phyloP scores from a whole-genome alignment of 306 rosid genomes.

The Dryas octopetala region DNA sequence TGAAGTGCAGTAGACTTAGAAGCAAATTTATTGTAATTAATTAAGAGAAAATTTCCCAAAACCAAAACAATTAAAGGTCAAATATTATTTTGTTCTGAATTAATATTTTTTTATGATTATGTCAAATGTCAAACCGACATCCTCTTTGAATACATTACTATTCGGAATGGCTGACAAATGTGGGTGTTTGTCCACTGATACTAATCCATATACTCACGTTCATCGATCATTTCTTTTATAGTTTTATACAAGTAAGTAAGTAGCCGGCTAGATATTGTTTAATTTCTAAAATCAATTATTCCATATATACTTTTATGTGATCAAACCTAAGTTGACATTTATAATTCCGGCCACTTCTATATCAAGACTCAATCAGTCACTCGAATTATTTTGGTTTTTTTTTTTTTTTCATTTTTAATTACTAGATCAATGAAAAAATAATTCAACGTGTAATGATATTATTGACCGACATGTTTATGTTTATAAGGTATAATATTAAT shows the following conservation, averaged over 20 bases:
- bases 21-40: background rate
- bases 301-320: background rate
- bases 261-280: background rate
- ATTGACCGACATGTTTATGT: no score
- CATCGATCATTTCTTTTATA: background rate
- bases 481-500: no score
- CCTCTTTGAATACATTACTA: background rate
- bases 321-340: background rate
- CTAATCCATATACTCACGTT: background rate
- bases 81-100: conserved; percentile 8
- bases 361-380: background rate
- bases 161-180: conserved; percentile 1
- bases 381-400: background rate
- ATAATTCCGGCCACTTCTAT: background rate
- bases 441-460: no score
- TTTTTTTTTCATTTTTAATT: background rate
- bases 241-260: background rate
- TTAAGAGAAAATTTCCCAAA: conserved; percentile 4
- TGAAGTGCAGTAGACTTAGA: conserved; percentile 9
- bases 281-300: background rate
- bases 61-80: conserved; percentile 18
- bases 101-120: background rate
- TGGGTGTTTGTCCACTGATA: background rate
- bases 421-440: no score
- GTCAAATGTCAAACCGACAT: conserved; percentile 9